These are phyloP conservation scores for Triangularia verruculosa DNA, from an alignment of 2,329 filamentous ascomycete genomes.

Conservation along the genomic window DNA sequence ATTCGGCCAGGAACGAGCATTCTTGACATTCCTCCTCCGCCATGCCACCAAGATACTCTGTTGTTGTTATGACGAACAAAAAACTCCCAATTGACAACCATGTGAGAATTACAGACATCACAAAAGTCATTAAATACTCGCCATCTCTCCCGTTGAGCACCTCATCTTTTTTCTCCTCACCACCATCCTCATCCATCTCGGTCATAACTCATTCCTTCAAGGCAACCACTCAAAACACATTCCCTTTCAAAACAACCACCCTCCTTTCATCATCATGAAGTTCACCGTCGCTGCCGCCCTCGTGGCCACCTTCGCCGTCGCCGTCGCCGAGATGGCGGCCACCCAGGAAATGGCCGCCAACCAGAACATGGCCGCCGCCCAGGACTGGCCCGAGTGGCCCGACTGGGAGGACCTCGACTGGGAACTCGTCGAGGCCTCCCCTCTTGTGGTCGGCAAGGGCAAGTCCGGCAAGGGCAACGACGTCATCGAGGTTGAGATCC, in stretches of 20 bases:
- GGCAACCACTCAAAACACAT: background rate
- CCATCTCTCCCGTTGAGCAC: background rate
- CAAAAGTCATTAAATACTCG: slow-evolving; percentile 12
- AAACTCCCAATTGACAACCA: background rate
- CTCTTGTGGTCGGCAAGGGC: background rate
- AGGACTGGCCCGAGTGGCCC: background rate
- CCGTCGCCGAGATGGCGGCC: slow-evolving; percentile 7
- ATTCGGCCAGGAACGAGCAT: background rate
- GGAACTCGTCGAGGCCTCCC: background rate
- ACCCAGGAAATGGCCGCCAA: background rate
- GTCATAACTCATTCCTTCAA: background rate
- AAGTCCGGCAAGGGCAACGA: background rate
- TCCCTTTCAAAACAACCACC: slow-evolving; percentile 3
- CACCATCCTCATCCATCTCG: slow-evolving; percentile 11
- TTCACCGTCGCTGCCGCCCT: slow-evolving; percentile 20
- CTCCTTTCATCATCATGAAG: slow-evolving; percentile 23
- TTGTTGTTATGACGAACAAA: background rate
- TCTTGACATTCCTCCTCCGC: background rate
- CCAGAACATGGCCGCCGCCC: background rate
- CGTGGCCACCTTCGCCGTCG: slow-evolving; percentile 16
- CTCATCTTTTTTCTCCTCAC: slow-evolving; percentile 1
- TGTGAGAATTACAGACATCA: background rate
- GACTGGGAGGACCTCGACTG: background rate
- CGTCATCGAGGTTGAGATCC: background rate
- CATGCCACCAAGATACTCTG: background rate